Evolutionary conservation across 805 yeast species (phyloP).

Genomic region (Starmerella sp.): DNA sequence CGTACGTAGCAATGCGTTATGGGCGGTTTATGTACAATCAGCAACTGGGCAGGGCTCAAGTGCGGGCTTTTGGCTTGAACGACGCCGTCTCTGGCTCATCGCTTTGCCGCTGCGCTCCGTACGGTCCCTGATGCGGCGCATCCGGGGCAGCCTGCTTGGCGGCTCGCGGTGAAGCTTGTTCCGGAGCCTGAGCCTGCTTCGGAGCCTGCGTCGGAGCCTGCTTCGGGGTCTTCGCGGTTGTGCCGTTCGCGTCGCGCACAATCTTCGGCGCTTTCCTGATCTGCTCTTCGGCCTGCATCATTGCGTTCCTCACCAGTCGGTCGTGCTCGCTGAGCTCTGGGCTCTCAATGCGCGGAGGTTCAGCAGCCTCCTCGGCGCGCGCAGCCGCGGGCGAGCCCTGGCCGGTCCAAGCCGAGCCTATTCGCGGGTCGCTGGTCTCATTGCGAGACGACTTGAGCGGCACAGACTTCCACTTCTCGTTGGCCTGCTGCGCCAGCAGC

Average conservation of each 20-base stretch:
- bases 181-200: too few relatives aligned
- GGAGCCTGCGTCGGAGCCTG: too few relatives aligned
- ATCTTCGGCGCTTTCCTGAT: slow-evolving; percentile 5
- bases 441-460: slow-evolving; percentile 23
- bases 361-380: not conserved
- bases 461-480: slow-evolving; percentile 29
- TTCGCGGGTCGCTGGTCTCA: slow-evolving; percentile 13
- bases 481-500: slow-evolving; percentile 37
- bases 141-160: too few relatives aligned
- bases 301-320: not conserved
- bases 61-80: not conserved
- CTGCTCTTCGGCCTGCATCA: slow-evolving; percentile 7
- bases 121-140: too few relatives aligned
- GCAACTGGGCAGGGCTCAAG: not conserved
- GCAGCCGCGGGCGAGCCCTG: not conserved
- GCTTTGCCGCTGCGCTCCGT: not conserved
- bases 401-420: slow-evolving; percentile 21
- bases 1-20: too few relatives aligned
- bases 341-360: not conserved
- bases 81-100: slow-evolving; percentile 1
- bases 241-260: slow-evolving; percentile 2
- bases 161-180: too few relatives aligned
- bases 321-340: not conserved
- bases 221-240: not conserved
- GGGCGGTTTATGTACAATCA: not conserved